Percentiles rank a stretch among this genome's conserved stretches.
These are phyloP conservation scores for Starmerella lactis-condensi DNA, from an alignment of 805 yeast genomes.

Conservation along the genomic window DNA sequence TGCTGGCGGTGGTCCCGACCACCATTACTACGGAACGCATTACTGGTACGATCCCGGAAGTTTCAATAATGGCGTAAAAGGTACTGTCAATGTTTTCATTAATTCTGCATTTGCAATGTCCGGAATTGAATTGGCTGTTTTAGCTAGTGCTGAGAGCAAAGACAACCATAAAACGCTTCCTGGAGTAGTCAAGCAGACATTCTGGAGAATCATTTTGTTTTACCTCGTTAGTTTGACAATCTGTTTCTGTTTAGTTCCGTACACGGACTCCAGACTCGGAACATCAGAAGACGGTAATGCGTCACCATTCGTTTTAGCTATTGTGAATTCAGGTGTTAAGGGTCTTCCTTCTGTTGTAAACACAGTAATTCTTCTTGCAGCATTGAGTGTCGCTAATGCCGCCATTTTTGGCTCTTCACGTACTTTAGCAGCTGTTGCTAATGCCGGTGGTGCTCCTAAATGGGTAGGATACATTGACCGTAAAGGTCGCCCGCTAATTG, in stretches of 20 bases:
- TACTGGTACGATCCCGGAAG: conserved; percentile 50
- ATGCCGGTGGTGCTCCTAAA: conserved; percentile 44
- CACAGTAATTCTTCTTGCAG: conserved; percentile 49
- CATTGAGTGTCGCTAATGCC: conserved; percentile 57
- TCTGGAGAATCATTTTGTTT: conserved; percentile 62
- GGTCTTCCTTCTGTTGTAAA: conserved; percentile 56
- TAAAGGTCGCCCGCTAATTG: conserved; percentile 54
- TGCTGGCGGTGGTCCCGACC: conserved; percentile 43
- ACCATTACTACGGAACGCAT: conserved; percentile 36
- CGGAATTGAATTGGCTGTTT: conserved; percentile 55
- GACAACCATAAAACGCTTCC: conserved; percentile 54
- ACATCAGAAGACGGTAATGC: conserved; percentile 41
- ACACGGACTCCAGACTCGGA: conserved; percentile 32
- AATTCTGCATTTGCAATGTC: conserved; percentile 56
- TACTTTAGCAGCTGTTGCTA: conserved; percentile 46
- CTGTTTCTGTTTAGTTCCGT: conserved; percentile 59
- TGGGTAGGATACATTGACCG: conserved; percentile 46
- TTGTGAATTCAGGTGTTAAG: conserved; percentile 42
- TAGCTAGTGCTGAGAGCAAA: conserved; percentile 58
- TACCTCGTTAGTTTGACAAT: conserved; percentile 41
- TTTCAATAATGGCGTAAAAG: conserved; percentile 44
- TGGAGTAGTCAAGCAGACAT: conserved; percentile 59
- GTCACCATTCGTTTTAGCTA: conserved; percentile 58
- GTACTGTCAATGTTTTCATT: conserved; percentile 43
- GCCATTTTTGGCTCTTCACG: conserved; percentile 57